A percentile compares a stretch with the other conserved stretches of the same genome.
Conservation (phyloP, 2,329 filamentous ascomycete species). For the Polychaeton citri region DNA sequence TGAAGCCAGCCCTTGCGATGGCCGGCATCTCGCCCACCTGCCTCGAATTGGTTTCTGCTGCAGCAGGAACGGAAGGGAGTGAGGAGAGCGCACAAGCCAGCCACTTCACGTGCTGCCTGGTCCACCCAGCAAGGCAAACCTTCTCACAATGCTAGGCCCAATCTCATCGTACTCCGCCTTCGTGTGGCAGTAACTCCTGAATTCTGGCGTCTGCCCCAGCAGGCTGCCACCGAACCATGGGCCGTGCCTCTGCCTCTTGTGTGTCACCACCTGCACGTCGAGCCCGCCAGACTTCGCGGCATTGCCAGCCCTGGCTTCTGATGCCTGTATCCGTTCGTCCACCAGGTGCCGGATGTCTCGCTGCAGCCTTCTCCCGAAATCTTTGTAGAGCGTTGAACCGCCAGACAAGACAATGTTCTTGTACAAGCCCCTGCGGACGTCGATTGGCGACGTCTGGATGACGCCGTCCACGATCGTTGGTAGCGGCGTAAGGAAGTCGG, state of each 20-base stretch:
- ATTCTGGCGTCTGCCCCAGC: constrained; percentile 93
- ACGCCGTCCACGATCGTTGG: constrained; percentile 90
- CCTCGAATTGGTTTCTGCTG: no score
- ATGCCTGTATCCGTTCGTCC: constrained; percentile 82
- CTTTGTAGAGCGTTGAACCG: constrained; percentile 94
- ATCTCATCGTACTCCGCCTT: constrained; percentile 77
- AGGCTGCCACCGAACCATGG: constrained; percentile 98
- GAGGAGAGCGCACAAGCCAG: no score
- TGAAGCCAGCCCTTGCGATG: no score
- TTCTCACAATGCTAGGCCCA: constrained; percentile 84
- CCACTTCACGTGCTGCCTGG: constrained; percentile 68
- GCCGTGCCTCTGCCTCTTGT: constrained; percentile 93
- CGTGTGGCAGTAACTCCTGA: constrained; percentile 94
- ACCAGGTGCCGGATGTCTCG: constrained; percentile 94
- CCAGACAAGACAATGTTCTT: constrained; percentile 99
- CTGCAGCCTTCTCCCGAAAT: constrained; percentile 91
- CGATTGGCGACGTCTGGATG: constrained; percentile 94
- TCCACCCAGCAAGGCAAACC: constrained; percentile 86
- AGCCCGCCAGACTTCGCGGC: constrained; percentile 86
- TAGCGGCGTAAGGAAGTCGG: constrained; percentile 91
- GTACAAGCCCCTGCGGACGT: constrained; percentile 91
- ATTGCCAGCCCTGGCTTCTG: constrained; percentile 70
- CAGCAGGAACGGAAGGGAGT: no score
- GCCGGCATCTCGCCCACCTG: no score
- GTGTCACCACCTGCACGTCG: constrained; percentile 92